Base-by-base conservation (phyloP, 2,329 filamentous ascomycete genomes). In the Xylariales sp. region DNA sequence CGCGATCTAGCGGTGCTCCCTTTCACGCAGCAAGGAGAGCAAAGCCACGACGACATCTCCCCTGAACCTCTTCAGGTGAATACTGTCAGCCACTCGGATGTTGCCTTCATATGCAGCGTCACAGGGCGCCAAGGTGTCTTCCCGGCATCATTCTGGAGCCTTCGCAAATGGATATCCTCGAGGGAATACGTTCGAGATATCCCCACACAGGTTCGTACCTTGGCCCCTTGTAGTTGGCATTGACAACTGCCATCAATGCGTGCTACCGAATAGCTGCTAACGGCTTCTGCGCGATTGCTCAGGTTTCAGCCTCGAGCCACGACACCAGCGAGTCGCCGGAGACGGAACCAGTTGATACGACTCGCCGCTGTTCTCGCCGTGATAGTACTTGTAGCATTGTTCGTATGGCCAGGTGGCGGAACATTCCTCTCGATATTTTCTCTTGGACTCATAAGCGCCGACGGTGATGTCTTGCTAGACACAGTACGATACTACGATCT, bases 401-500 rank as follows among this genome's bases (percentile, higher is more conserved):
- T 90, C 64, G 76, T 90, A 37, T 86, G 88, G 63, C 79, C 88
- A 49, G 71, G 71, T 66, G 76, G 61, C 62, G 82, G 66, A 63
- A 79, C 67, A 51, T 71, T 70, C 55, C 82, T 68, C 52, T 88
- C 68, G 59, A 73, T 70, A 59, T 75, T 69, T 58, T 85, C 86
- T 1, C 70, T 94, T 36, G 86, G 85, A 21, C 73, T 91, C 25
- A 68, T 90, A 38, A 80, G 81, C 28, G 69, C 75, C 16, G 68
- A 71, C 39, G 80, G 84, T 39, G 82, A 86, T 51, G 78, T 88
- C 48, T 83, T 95, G 57, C 80, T 97, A 44, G 88, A 97, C 62
- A 97, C 91, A 1, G 87, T 98, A 46, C 87, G 91, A 61, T 97
- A 98, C 68, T 97, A 97, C 66, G 93, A 98, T 62, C 74, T 98